phyloP scores from a whole-genome alignment of 2,329 filamentous ascomycete genomes.

The Calonectria pteridis region DNA sequence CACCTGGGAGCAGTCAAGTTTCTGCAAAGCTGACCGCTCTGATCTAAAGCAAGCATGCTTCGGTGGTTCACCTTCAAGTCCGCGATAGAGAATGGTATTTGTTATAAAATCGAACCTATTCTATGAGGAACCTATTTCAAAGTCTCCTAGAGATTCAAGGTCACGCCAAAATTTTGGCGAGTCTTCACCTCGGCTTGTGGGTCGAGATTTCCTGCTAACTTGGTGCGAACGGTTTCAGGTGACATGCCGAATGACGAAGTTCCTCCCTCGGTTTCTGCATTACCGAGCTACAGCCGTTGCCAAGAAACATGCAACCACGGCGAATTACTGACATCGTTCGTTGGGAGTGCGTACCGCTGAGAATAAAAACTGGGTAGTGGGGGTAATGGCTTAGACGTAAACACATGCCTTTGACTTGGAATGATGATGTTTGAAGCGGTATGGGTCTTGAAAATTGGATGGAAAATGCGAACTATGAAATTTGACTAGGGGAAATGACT shows the following conservation, averaged over 20 bases:
- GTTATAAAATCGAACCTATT: background rate
- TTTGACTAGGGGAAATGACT: background rate
- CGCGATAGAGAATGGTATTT: fast-evolving
- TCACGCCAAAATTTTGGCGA: background rate
- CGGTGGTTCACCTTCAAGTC: background rate
- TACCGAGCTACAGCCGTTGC: background rate
- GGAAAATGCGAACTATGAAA: background rate
- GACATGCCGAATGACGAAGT: background rate
- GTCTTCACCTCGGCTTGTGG: background rate
- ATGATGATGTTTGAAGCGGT: background rate
- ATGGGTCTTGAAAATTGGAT: background rate
- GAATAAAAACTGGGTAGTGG: background rate
- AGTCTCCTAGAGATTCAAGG: no score
- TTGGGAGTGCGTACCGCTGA: background rate
- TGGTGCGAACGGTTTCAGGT: constrained; percentile 22
- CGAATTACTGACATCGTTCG: background rate
- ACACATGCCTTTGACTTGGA: background rate
- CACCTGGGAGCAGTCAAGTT: background rate
- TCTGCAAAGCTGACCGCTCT: background rate
- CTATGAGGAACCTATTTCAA: background rate
- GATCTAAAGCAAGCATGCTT: background rate
- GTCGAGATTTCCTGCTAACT: background rate
- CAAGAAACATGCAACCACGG: background rate
- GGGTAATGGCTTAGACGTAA: background rate
- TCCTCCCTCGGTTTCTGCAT: background rate